Evolutionary conservation across 495 filamentous ascomycete genomes (phyloP).

Genomic region (Hypoxylon perforatum): DNA sequence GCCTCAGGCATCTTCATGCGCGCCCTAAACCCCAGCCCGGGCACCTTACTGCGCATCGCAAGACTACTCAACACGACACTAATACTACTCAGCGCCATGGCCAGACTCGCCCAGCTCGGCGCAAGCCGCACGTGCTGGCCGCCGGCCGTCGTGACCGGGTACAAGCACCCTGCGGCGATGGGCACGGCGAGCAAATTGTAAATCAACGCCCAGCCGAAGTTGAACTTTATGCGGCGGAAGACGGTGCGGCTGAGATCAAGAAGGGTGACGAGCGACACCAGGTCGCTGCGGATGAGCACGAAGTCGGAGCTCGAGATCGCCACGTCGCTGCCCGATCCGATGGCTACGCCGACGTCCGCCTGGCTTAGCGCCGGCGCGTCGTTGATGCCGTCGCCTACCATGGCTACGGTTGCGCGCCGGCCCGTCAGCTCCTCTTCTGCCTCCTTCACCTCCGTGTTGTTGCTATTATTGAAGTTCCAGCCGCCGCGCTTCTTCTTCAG

Average conservation of each 20-base stretch:
- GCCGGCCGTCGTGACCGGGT: conserved; percentile 67
- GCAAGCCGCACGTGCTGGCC: conserved; percentile 69
- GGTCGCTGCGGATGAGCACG: conserved; percentile 80
- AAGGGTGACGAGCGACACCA: conserved; percentile 76
- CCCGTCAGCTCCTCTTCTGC: conserved; percentile 45
- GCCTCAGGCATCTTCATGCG: not conserved
- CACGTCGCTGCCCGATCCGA: conserved; percentile 85
- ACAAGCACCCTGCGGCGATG: conserved; percentile 83
- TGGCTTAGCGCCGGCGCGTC: conserved; percentile 83
- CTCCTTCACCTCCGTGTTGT: too few species aligned
- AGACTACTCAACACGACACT: conserved; percentile 81
- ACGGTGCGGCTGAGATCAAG: conserved; percentile 76
- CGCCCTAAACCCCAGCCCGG: conserved; percentile 61
- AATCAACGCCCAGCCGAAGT: conserved; percentile 89
- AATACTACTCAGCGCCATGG: conserved; percentile 88
- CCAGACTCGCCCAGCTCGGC: conserved; percentile 86
- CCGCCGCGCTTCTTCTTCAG: conserved; percentile 50
- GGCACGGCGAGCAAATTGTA: conserved; percentile 87
- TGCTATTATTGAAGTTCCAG: too few species aligned
- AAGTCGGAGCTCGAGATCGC: conserved; percentile 85
- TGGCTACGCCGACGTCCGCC: conserved; percentile 85
- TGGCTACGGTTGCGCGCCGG: conserved; percentile 56
- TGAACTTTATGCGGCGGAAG: conserved; percentile 82
- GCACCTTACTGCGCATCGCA: conserved; percentile 64
- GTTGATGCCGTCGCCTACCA: conserved; percentile 89